Conservation (phyloP, 208 protist genomes). For the Leishmania turanica region DNA sequence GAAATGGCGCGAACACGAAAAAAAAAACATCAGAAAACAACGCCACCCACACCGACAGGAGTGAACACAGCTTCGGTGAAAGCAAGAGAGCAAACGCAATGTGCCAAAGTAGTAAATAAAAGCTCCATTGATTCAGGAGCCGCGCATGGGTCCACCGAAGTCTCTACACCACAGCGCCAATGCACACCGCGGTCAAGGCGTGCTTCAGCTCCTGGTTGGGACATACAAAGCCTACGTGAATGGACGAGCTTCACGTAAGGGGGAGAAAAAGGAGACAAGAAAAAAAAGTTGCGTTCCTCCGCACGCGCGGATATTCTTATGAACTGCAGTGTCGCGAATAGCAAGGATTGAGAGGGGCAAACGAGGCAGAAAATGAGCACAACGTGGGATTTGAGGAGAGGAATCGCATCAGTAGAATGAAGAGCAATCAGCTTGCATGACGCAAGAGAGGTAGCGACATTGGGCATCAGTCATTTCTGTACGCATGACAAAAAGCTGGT, state of each 20-base stretch:
- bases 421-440: neutral
- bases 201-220: neutral
- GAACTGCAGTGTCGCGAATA: conserved; percentile 1
- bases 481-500: neutral
- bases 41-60: neutral
- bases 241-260: neutral
- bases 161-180: neutral
- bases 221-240: conserved; percentile 2
- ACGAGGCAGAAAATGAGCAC: neutral
- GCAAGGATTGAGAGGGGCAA: neutral
- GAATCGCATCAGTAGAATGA: neutral
- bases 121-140: neutral
- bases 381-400: neutral
- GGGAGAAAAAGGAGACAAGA: neutral
- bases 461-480: neutral
- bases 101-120: conserved; percentile 9
- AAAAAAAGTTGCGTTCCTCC: neutral
- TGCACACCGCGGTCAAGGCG: conserved; percentile 5
- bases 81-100: neutral
- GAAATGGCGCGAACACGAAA: neutral
- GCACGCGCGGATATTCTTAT: conserved; percentile 5
- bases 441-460: neutral
- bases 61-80: neutral
- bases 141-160: neutral
- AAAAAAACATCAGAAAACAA: conserved; percentile 13